Evolutionary conservation across 2,329 filamentous ascomycete species (phyloP), one percentile per base, ranked within the genome.

Genomic region (Colletotrichum nymphaeae): DNA sequence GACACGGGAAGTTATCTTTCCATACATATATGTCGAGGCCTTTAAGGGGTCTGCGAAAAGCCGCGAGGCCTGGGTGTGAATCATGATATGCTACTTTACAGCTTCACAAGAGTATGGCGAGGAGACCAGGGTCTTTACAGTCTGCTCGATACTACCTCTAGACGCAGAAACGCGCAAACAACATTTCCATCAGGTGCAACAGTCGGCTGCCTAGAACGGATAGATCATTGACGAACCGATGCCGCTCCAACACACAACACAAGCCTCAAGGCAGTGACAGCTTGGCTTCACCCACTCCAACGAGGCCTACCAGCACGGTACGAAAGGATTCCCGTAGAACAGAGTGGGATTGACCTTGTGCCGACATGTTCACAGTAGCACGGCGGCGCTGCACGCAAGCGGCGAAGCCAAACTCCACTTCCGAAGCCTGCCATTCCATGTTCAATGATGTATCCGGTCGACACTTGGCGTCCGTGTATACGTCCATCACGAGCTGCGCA

Each of bases 381-480:
- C 60, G 22, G 16, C 22, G 28, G 26, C 28, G 35, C 55, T 69
- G 59, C 60, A 65, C 67, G 70, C 67, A 70, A 65, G 55, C 70
- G 70, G 67, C 67, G 66, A 62, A 69, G 70, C 26, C 55, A 60
- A 35, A 67, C 59, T 57, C 67, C 59, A 69, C 67, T 49, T 26
- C 32, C 22, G 49, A 32, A 32, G 35, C 4, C 37, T 46, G 24
- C 28, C 37, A 30, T 53, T 58, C 53, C 46, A 70, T 70, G 35
- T 32, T 65, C 42, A 22, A 65, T 73, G 65, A 73, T 69, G 66
- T 69, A 60, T 69, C 59, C 42, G 59, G n/a, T 37, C n/a, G 42
- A 55, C 12, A 26, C 53, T 69, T 69, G 59, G 66, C 70, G 60
- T 70, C 70, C 42, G 67, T 65, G 70, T 70, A 53, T 30, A 60